phyloP scores from a whole-genome alignment of 129 eudicot species.

The Artemisia annua region DNA sequence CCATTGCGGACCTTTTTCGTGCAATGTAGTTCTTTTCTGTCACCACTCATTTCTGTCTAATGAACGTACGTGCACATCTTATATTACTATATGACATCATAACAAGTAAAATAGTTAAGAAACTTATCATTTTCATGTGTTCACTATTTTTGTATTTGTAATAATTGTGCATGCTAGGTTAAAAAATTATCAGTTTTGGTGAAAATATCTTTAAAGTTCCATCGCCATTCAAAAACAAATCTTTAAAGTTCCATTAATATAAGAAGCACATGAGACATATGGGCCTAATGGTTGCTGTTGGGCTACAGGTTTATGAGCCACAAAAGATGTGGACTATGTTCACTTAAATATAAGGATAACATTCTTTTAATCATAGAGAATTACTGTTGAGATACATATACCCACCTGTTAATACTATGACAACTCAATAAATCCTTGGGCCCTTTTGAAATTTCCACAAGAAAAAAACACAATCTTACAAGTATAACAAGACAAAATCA shows the following conservation, averaged over 20 bases:
- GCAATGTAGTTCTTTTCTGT: not conserved
- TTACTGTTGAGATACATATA: conserved; percentile 33
- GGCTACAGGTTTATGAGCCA: conserved; percentile 34
- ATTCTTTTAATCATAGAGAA: conserved; percentile 38
- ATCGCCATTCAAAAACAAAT: no score
- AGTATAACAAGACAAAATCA: conserved; percentile 36
- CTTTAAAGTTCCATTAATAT: not conserved
- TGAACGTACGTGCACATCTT: no score
- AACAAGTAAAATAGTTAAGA: not conserved
- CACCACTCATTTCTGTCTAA: no score
- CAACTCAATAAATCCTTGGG: conserved; percentile 35
- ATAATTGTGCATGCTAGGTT: not conserved
- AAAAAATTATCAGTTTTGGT: not conserved
- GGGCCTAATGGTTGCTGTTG: conserved; percentile 47
- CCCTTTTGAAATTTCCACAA: conserved; percentile 9
- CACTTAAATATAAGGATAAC: conserved; percentile 28
- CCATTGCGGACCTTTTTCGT: not conserved
- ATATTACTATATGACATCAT: not conserved
- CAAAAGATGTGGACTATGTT: conserved; percentile 39
- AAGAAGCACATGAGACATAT: conserved; percentile 17
- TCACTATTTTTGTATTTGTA: not conserved
- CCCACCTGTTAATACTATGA: conserved; percentile 34
- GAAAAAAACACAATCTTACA: conserved; percentile 30
- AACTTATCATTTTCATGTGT: not conserved
- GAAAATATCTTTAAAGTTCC: not conserved